Percentiles rank a stretch among this genome's conserved stretches.
These are phyloP conservation scores for Aciculoconidium aculeatum DNA, from an alignment of 805 yeast species.

Conservation along the genomic window DNA sequence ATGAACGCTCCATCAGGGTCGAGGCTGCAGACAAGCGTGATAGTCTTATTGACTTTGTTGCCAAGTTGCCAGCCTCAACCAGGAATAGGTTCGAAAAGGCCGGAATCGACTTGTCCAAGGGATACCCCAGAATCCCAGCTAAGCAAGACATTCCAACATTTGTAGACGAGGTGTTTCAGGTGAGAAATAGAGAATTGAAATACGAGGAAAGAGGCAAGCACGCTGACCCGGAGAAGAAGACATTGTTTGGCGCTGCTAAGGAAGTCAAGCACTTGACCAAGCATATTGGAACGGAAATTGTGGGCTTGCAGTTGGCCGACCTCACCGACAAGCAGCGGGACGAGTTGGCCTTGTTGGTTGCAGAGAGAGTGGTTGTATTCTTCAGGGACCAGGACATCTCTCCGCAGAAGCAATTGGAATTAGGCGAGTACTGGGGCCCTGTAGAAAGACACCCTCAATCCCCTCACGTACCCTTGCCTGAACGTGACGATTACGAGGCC, in stretches of 20 bases:
- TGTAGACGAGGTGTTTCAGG: slow-evolving; percentile 34
- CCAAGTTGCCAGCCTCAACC: slow-evolving; percentile 18
- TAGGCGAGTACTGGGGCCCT: slow-evolving; percentile 43
- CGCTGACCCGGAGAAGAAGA: slow-evolving; percentile 34
- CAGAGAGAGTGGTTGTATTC: slow-evolving; percentile 48
- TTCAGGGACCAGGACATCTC: slow-evolving; percentile 43
- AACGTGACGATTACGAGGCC: slow-evolving; percentile 1
- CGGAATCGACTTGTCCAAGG: slow-evolving; percentile 32
- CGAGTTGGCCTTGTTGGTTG: slow-evolving; percentile 42
- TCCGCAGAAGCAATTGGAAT: slow-evolving; percentile 37
- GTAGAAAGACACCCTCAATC: slow-evolving; percentile 36
- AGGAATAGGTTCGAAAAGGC: slow-evolving; percentile 24
- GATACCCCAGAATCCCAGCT: slow-evolving; percentile 36
- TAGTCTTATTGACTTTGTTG: slow-evolving; percentile 8
- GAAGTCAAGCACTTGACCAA: slow-evolving; percentile 39
- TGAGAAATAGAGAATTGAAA: slow-evolving; percentile 28
- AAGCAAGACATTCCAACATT: slow-evolving; percentile 27
- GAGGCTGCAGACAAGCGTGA: slow-evolving; percentile 1
- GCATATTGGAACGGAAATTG: slow-evolving; percentile 45
- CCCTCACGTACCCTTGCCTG: slow-evolving; percentile 18
- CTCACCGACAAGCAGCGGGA: slow-evolving; percentile 39
- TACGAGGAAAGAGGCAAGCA: slow-evolving; percentile 30
- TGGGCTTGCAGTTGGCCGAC: slow-evolving; percentile 40
- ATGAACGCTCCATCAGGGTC: background rate
- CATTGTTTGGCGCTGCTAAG: slow-evolving; percentile 35